These are phyloP conservation scores for Gentiana dahurica DNA, from an alignment of 257 asterid genomes.

Conservation along the genomic window DNA sequence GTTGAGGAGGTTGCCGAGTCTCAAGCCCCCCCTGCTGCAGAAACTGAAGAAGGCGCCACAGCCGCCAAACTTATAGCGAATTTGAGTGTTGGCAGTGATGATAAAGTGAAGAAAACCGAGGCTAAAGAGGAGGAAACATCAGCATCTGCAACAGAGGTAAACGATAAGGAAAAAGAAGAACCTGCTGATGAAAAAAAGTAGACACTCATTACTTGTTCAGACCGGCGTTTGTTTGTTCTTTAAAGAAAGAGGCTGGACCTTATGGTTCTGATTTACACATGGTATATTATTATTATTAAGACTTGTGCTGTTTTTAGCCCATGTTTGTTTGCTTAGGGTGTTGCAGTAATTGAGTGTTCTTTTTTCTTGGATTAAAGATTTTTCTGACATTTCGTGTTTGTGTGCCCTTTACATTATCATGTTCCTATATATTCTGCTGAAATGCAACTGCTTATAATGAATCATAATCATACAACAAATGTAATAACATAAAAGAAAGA, in stretches of 20 bases:
- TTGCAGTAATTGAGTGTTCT: neutral
- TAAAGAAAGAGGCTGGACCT: slow-evolving; percentile 13
- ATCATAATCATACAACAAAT: too few species aligned
- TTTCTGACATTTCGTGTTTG: too few species aligned
- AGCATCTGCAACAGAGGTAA: slow-evolving; percentile 20
- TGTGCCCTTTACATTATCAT: too few species aligned
- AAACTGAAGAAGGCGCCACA: slow-evolving; percentile 34
- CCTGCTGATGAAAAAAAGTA: neutral
- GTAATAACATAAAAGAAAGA: too few species aligned
- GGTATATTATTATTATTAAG: neutral
- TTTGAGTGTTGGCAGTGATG: slow-evolving; percentile 51
- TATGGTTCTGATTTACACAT: slow-evolving; percentile 14
- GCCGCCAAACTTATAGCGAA: slow-evolving; percentile 58
- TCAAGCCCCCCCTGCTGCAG: slow-evolving; percentile 26
- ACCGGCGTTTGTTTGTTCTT: slow-evolving; percentile 10
- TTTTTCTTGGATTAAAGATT: too few species aligned
- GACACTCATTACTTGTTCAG: slow-evolving; percentile 11
- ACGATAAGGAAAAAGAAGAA: slow-evolving; percentile 20
- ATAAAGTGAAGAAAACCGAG: slow-evolving; percentile 37
- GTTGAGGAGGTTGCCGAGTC: slow-evolving; percentile 65
- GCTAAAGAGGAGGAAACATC: slow-evolving; percentile 17
- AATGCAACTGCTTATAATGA: too few species aligned
- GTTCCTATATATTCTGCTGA: too few species aligned
- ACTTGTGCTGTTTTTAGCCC: slow-evolving; percentile 5
- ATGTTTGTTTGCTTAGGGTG: slow-evolving; percentile 10